phyloP scores from a whole-genome alignment of 2,329 filamentous ascomycete genomes.

The Neopestalotiopsis clavispora region DNA sequence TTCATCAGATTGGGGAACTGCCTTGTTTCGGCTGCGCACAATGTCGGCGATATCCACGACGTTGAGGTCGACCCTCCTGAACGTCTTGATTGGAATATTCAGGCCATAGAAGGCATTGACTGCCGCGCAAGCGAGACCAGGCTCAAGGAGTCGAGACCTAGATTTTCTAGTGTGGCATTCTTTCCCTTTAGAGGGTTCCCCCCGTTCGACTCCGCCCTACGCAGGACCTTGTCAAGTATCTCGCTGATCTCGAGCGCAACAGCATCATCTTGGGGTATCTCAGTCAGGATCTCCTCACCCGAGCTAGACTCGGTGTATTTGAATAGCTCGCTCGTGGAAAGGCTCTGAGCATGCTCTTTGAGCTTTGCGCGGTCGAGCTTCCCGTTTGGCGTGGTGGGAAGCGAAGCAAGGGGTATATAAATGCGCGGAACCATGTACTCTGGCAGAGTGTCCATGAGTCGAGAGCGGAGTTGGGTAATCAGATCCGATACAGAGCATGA shows the following conservation, averaged over 20 bases:
- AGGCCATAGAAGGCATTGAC: constrained; percentile 9
- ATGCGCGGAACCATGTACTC: constrained; percentile 8
- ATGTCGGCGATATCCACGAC: constrained; percentile 10
- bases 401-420: neutral
- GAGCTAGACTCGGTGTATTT: constrained; percentile 1
- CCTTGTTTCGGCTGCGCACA: constrained; percentile 1
- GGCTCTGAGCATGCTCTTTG: constrained; percentile 4
- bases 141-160: constrained; percentile 3
- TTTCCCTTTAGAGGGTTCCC: constrained; percentile 5
- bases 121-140: neutral
- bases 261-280: constrained; percentile 10
- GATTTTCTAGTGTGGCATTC: constrained; percentile 9
- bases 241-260: constrained; percentile 12
- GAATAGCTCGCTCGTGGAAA: constrained; percentile 3
- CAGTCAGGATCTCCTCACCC: constrained; percentile 1
- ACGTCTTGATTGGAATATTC: constrained; percentile 9
- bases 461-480: neutral
- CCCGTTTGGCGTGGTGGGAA: neutral
- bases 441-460: neutral
- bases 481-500: neutral
- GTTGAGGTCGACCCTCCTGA: constrained; percentile 1
- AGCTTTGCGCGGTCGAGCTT: constrained; percentile 6
- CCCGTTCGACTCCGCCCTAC: neutral
- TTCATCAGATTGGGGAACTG: neutral
- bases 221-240: constrained; percentile 8